Conservation (phyloP, 139 green algal species). For the Chlorella vulgaris region DNA sequence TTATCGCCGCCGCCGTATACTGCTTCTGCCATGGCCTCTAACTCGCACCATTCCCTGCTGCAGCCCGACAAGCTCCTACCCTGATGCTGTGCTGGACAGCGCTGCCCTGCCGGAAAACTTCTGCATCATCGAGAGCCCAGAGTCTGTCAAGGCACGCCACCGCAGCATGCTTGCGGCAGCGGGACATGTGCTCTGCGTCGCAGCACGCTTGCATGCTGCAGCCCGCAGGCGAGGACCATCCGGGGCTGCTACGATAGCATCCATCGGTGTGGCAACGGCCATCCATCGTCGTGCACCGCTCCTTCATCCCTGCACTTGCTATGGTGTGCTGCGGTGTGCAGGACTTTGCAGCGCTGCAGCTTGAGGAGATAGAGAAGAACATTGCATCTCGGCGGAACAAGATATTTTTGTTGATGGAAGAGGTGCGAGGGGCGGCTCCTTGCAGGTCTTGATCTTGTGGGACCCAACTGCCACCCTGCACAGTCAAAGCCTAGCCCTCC, state of each 20-base stretch:
- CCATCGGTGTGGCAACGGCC: too few species aligned
- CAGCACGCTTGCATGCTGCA: background rate
- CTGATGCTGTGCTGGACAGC: conserved; percentile 15
- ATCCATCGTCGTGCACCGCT: background rate
- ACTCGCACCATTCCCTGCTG: too few species aligned
- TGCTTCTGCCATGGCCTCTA: background rate
- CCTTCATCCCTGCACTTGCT: background rate
- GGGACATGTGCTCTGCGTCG: too few species aligned
- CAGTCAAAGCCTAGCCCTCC: too few species aligned
- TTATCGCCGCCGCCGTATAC: background rate
- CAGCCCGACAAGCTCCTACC: too few species aligned
- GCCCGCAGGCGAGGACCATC: too few species aligned
- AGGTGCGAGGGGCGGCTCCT: conserved; percentile 67
- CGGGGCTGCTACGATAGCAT: too few species aligned
- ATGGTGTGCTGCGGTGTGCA: conserved; percentile 36
- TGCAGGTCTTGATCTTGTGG: too few species aligned
- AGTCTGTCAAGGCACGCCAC: conserved; percentile 79
- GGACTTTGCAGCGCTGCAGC: conserved; percentile 80
- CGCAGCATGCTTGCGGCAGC: too few species aligned
- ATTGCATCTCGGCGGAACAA: conserved; percentile 81
- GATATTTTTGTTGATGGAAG: conserved; percentile 98
- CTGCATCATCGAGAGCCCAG: conserved; percentile 94
- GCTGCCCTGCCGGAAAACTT: conserved; percentile 75
- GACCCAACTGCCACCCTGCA: too few species aligned
- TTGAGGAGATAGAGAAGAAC: conserved; percentile 79